These are phyloP conservation scores for Fistulina hepatica DNA, from an alignment of 1,284 basidiomycete genomes.

Conservation along the genomic window DNA sequence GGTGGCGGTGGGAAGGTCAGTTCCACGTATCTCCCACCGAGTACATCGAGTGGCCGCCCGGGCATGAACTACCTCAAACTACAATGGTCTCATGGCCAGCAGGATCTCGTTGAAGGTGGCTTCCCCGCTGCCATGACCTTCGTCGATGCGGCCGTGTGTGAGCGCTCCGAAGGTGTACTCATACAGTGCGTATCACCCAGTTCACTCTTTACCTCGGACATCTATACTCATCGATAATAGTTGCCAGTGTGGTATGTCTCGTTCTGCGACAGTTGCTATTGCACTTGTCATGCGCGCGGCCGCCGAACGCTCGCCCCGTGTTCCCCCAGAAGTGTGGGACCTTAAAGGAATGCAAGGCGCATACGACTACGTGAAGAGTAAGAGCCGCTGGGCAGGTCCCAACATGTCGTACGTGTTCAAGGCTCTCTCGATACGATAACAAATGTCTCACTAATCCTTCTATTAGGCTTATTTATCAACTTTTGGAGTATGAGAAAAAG, in stretches of 20 bases:
- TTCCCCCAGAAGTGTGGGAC: conserved; percentile 67
- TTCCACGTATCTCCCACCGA: conserved; percentile 51
- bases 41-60: conserved; percentile 56
- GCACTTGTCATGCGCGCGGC: conserved; percentile 94
- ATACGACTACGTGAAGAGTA: conserved; percentile 84
- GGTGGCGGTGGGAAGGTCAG: conserved; percentile 27
- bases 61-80: conserved; percentile 87
- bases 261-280: conserved; percentile 87
- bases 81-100: conserved; percentile 89
- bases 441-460: conserved; percentile 8
- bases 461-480: conserved; percentile 85
- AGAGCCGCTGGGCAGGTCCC: conserved; percentile 82
- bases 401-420: conserved; percentile 80
- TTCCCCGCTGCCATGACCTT: conserved; percentile 76
- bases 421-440: conserved; percentile 11
- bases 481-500: conserved; percentile 86
- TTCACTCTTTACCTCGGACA: conserved; percentile 10
- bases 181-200: conserved; percentile 62
- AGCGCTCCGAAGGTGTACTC: conserved; percentile 67
- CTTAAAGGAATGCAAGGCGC: conserved; percentile 87
- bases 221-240: conserved; percentile 29
- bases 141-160: conserved; percentile 58
- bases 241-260: conserved; percentile 94
- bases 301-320: conserved; percentile 53
- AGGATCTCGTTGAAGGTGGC: conserved; percentile 69